Evolutionary conservation across 73 alveolate genomes (phyloP), one percentile per base, ranked within the genome.

Genomic region (Loxodes magnus): DNA sequence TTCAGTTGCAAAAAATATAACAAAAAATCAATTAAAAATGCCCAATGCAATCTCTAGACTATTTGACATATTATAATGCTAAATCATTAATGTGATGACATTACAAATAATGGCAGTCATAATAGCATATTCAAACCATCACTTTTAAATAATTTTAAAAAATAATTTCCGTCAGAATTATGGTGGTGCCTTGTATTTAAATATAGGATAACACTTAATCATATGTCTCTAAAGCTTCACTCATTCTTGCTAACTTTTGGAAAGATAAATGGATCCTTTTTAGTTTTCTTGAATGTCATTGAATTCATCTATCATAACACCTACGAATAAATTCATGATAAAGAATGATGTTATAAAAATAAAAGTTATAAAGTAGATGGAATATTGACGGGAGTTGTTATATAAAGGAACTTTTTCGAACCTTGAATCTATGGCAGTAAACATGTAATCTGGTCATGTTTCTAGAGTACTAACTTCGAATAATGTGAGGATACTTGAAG

Each of bases 401-500:
- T 48, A 21, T 29, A 15, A 27, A 30, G 65, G 67, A 6, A 71
- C 68, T 7, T 14, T 38, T 37, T 58, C 65, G 7, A 26, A 62
- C 44, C 61, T 14, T 3, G 20, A 35, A 35, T 35, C 64, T 36
- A 28, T 33, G 4, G 22, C 9, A 33, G 24, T 9, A 37, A 48
- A 67, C 67, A 75, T 24, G 20, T 30, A 27, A 49, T 43, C 52
- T 3, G 90, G 90, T 79, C 90, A 75, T 37, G 15, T 46, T 53
- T 75, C 90, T 7, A 69, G 34, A 28, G 90, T 69, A 20, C 83
- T 48, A 4, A 75, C 57, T 21, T 60, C 80, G 43, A 84, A 84
- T 23, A 84, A 70, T n/a, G 85, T 51, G 16, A 60, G 12, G 62
- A 79, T 61, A 7, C 90, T 72, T 28, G 23, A 23, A 19, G 67